Evolutionary conservation across 164 flowering plant genomes (phyloP).

Genomic region (Berberis vulgaris): DNA sequence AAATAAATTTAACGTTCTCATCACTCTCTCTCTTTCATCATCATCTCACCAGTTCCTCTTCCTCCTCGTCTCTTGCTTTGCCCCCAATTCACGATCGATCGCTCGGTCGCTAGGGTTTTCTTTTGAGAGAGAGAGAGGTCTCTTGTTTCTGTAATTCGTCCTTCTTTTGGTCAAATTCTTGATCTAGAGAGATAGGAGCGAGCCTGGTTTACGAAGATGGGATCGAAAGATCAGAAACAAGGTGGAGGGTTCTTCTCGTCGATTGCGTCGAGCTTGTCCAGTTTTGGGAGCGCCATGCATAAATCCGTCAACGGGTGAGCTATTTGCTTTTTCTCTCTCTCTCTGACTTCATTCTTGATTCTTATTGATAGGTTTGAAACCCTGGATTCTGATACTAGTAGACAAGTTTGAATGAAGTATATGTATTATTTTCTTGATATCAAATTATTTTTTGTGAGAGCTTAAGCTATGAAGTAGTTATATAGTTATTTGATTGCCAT

Average conservation of each 20-base stretch:
- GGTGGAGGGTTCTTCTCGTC: slow-evolving; percentile 46
- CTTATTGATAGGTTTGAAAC: neutral
- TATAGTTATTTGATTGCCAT: neutral
- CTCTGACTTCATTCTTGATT: neutral
- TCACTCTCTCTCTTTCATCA: too few relatives aligned
- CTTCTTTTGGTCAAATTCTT: too few relatives aligned
- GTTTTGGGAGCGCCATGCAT: slow-evolving; percentile 36
- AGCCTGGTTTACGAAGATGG: slow-evolving; percentile 19
- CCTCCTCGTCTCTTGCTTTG: too few relatives aligned
- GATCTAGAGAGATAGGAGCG: neutral
- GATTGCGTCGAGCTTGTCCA: slow-evolving; percentile 30
- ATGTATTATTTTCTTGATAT: neutral
- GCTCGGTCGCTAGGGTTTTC: too few relatives aligned
- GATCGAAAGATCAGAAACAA: slow-evolving; percentile 38
- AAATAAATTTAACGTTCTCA: too few relatives aligned
- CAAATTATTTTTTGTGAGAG: neutral
- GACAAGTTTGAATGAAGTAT: neutral
- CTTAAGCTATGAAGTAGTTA: too few relatives aligned
- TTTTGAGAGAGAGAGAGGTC: too few relatives aligned
- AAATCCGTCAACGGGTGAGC: slow-evolving; percentile 42
- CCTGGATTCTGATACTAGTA: neutral
- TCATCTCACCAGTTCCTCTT: too few relatives aligned
- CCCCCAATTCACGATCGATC: too few relatives aligned
- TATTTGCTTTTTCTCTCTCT: neutral
- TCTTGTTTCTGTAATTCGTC: too few relatives aligned